A percentile compares a stretch with the other conserved stretches of the same genome.
These are phyloP conservation scores for Papiliotrema nemorosa DNA, from an alignment of 1,284 basidiomycete species.

Conservation along the genomic window DNA sequence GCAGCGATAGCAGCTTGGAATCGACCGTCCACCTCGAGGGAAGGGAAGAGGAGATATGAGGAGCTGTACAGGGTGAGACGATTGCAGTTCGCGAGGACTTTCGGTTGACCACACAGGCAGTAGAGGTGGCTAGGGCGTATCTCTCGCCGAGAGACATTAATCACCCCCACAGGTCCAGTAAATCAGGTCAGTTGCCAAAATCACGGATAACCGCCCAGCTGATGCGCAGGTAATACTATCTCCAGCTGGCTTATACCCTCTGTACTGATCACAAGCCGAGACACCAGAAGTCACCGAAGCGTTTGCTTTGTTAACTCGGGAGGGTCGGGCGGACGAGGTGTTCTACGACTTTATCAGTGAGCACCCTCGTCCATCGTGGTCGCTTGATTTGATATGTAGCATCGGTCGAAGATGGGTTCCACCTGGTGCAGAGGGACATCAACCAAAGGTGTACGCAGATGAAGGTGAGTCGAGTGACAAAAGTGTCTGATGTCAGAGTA, in stretches of 20 bases:
- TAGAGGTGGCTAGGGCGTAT: constrained; percentile 15
- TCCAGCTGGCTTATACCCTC: too few relatives aligned
- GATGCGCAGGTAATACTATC: too few relatives aligned
- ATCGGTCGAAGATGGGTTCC: constrained; percentile 32
- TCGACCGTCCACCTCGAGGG: constrained; percentile 25
- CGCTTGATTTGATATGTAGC: constrained; percentile 14
- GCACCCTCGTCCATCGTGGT: not conserved
- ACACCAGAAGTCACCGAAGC: constrained; percentile 26
- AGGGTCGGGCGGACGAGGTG: constrained; percentile 14
- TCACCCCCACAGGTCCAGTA: constrained; percentile 6
- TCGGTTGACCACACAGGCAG: constrained; percentile 20
- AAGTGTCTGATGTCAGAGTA: not conserved
- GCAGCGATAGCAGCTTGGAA: constrained; percentile 31
- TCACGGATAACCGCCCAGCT: too few relatives aligned
- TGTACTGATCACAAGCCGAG: constrained; percentile 9
- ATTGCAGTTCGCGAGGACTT: not conserved
- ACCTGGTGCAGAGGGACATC: constrained; percentile 36
- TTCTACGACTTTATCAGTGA: constrained; percentile 32
- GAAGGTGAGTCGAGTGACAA: constrained; percentile 17
- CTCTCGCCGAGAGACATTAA: constrained; percentile 27
- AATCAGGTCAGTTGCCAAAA: constrained; percentile 11
- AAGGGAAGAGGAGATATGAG: constrained; percentile 24
- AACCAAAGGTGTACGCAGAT: constrained; percentile 22
- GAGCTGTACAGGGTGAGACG: constrained; percentile 21
- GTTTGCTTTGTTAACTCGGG: constrained; percentile 15